Evolutionary conservation across 108 stramenopile species (phyloP).

Genomic region (Seminavis robusta): DNA sequence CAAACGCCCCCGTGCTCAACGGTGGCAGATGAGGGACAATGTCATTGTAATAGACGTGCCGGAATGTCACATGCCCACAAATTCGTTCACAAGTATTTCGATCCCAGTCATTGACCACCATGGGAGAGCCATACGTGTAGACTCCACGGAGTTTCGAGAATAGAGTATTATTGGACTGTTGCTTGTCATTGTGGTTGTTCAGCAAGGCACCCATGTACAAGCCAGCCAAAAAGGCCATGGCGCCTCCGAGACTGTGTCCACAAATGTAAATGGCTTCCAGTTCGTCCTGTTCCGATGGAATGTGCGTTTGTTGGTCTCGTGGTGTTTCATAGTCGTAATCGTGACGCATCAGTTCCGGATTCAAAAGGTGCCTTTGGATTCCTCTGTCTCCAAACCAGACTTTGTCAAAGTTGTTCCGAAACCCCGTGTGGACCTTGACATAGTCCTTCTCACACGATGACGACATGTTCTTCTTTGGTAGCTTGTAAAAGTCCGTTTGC

Average conservation of each 20-base stretch:
- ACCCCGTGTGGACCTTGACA: background rate
- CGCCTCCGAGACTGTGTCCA: constrained; percentile 15
- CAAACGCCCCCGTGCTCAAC: background rate
- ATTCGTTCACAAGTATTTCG: too few species aligned
- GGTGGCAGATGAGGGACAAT: background rate
- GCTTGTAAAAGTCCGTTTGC: background rate
- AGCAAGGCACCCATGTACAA: constrained; percentile 1
- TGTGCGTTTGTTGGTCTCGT: too few species aligned
- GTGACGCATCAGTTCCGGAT: too few species aligned
- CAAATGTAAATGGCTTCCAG: constrained; percentile 3
- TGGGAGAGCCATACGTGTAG: constrained; percentile 1
- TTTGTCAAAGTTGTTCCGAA: background rate
- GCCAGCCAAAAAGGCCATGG: constrained; percentile 11
- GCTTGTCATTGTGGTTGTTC: too few species aligned
- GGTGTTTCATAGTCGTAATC: too few species aligned
- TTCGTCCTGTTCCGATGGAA: too few species aligned
- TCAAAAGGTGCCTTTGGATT: background rate
- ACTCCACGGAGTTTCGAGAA: background rate
- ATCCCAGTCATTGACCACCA: background rate
- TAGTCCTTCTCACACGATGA: too few species aligned
- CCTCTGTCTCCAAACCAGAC: constrained; percentile 2
- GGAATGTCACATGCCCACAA: too few species aligned
- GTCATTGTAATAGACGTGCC: constrained; percentile 1
- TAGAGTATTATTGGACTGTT: background rate
- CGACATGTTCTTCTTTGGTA: background rate